phyloP scores from a whole-genome alignment of 2,329 filamentous ascomycete genomes.

The Reticulascus tulasneorum region DNA sequence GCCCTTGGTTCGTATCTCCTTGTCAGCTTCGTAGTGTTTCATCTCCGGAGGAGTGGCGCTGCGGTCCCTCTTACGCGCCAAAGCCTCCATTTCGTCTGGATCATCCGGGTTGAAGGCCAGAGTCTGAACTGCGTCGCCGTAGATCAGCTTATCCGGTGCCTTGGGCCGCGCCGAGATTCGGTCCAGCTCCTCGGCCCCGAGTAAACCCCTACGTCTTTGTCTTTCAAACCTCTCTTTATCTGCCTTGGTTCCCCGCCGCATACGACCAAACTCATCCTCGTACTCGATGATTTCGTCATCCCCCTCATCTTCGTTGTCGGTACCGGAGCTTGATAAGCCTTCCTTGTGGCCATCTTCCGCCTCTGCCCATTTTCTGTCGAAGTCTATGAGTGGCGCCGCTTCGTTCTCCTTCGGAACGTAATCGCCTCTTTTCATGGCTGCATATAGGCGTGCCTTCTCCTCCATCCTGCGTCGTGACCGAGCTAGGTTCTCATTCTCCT shows the following conservation, averaged over 20 bases:
- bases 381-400: constrained; percentile 75
- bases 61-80: constrained; percentile 75
- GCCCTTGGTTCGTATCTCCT: constrained; percentile 82
- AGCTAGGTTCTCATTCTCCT: constrained; percentile 64
- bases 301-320: constrained; percentile 34
- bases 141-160: constrained; percentile 69
- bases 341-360: constrained; percentile 57
- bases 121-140: constrained; percentile 79
- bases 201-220: constrained; percentile 44
- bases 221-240: constrained; percentile 64
- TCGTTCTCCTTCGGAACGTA: constrained; percentile 65
- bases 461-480: constrained; percentile 79
- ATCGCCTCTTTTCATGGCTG: constrained; percentile 86
- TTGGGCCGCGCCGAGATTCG: constrained; percentile 64
- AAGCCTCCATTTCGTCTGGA: constrained; percentile 67
- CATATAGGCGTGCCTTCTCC: constrained; percentile 84
- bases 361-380: constrained; percentile 94
- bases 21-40: constrained; percentile 79
- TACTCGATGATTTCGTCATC: constrained; percentile 72
- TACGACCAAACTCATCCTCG: constrained; percentile 88
- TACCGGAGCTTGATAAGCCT: constrained; percentile 36
- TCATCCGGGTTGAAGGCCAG: constrained; percentile 78
- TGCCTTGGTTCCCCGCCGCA: constrained; percentile 65
- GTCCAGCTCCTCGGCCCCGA: constrained; percentile 59
- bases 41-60: constrained; percentile 75